phyloP scores from a whole-genome alignment of 352 stramenopile genomes.

The Globisporangium mamillatum region DNA sequence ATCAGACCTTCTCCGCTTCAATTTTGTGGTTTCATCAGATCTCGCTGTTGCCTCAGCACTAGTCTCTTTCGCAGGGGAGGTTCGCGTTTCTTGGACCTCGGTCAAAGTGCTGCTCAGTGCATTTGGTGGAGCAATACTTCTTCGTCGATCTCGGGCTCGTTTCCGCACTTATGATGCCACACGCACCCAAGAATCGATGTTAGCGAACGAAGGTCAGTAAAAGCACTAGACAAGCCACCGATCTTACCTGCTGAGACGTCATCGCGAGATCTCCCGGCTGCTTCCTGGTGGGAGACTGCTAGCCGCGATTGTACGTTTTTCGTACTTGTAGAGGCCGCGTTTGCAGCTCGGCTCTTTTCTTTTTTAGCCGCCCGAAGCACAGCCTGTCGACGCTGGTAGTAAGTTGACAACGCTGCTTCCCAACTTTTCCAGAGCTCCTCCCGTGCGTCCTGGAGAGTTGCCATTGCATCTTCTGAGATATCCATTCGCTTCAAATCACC shows the following conservation, averaged over 20 bases:
- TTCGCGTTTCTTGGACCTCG: neutral
- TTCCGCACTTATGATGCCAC: constrained; percentile 17
- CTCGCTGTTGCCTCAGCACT: neutral
- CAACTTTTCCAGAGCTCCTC: constrained; percentile 29
- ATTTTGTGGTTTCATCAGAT: neutral
- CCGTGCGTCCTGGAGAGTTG: constrained; percentile 8
- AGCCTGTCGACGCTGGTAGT: constrained; percentile 1
- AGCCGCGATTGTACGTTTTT: neutral
- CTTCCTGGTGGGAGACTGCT: neutral
- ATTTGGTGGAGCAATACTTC: constrained; percentile 25
- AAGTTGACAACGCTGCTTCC: constrained; percentile 13
- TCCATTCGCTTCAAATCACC: neutral
- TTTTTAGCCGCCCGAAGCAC: neutral
- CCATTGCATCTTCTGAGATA: neutral
- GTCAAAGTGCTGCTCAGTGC: constrained; percentile 13
- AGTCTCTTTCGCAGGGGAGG: neutral
- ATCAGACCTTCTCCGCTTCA: constrained; percentile 14
- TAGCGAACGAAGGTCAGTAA: neutral
- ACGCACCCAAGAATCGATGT: neutral
- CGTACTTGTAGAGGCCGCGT: neutral
- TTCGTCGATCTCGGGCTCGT: constrained; percentile 25
- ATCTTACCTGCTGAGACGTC: constrained; percentile 2
- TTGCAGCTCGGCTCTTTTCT: neutral
- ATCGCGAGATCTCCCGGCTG: neutral
- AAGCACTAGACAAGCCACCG: neutral